These are phyloP conservation scores for Schizosaccharomyces osmophilus DNA, from an alignment of 805 yeast species.

Conservation along the genomic window DNA sequence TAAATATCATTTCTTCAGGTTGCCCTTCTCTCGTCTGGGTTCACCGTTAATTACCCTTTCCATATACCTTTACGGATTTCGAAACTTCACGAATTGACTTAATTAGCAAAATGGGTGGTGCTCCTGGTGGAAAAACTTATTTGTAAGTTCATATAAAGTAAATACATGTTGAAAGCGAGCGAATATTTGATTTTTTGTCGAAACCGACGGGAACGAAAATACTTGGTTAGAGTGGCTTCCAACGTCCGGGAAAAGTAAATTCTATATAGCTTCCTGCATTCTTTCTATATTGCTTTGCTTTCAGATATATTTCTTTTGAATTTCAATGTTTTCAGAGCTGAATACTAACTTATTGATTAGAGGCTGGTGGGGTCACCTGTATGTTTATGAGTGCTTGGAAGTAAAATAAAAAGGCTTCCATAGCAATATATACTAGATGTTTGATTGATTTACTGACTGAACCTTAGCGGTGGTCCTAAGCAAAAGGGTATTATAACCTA, in stretches of 20 bases:
- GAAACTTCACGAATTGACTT: not conserved
- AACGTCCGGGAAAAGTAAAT: not conserved
- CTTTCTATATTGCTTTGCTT: not conserved
- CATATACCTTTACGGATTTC: not conserved
- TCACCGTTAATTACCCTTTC: not conserved
- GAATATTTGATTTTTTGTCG: not conserved
- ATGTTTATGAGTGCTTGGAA: constrained; percentile 19
- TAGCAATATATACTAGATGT: not conserved
- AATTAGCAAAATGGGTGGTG: not conserved
- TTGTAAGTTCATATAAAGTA: not conserved
- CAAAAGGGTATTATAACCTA: constrained; percentile 64
- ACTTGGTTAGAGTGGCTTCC: not conserved
- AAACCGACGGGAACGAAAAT: no score
- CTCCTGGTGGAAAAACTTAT: not conserved
- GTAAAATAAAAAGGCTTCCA: not conserved
- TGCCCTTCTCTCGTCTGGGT: no score
- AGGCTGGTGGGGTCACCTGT: constrained; percentile 97
- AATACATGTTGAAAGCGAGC: not conserved
- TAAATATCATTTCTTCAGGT: not conserved
- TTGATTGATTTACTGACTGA: not conserved
- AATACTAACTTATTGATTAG: constrained; percentile 23
- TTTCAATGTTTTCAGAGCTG: not conserved
- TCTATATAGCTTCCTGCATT: not conserved
- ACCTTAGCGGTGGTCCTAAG: constrained; percentile 30
- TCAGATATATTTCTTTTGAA: not conserved